Conservation (phyloP, 768 basidiomycete species). For the Pilatotrama ljubarskyi region DNA sequence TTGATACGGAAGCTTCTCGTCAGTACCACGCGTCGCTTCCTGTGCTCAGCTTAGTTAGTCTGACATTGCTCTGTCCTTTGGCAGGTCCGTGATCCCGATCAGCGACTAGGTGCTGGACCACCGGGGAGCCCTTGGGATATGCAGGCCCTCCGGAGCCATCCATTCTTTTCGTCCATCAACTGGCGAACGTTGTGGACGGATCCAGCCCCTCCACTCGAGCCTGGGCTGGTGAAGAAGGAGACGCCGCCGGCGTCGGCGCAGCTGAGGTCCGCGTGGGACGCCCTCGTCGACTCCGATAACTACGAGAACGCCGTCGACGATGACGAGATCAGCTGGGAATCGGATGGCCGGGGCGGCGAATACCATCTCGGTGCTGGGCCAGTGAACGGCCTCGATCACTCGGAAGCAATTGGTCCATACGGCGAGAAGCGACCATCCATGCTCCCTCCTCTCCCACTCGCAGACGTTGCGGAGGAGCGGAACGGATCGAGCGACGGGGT, state of each 20-base stretch:
- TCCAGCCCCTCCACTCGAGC: constrained; percentile 56
- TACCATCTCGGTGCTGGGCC: not conserved
- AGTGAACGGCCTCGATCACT: constrained; percentile 12
- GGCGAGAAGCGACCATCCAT: constrained; percentile 42
- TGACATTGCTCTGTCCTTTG: constrained; percentile 29
- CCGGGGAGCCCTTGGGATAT: constrained; percentile 40
- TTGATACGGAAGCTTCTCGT: constrained; percentile 80
- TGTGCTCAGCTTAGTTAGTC: constrained; percentile 6
- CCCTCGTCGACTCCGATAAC: constrained; percentile 58
- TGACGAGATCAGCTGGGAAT: constrained; percentile 50
- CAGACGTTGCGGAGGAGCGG: constrained; percentile 15
- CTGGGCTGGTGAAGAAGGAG: constrained; percentile 57
- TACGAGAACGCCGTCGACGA: constrained; percentile 26
- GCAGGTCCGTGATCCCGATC: constrained; percentile 56
- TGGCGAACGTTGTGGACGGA: constrained; percentile 70
- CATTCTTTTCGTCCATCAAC: constrained; percentile 57
- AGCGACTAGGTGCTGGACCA: constrained; percentile 59
- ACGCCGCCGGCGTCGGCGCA: constrained; percentile 21
- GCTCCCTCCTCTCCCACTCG: constrained; percentile 16
- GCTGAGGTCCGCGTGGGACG: constrained; percentile 43
- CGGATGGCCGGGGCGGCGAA: constrained; percentile 41
- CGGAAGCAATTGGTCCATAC: constrained; percentile 44
- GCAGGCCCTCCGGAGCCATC: constrained; percentile 55
- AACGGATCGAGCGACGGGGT: constrained; percentile 20
- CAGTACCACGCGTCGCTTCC: constrained; percentile 23